phyloP scores from a whole-genome alignment of 306 rosid species.

The Ormosia emarginata region DNA sequence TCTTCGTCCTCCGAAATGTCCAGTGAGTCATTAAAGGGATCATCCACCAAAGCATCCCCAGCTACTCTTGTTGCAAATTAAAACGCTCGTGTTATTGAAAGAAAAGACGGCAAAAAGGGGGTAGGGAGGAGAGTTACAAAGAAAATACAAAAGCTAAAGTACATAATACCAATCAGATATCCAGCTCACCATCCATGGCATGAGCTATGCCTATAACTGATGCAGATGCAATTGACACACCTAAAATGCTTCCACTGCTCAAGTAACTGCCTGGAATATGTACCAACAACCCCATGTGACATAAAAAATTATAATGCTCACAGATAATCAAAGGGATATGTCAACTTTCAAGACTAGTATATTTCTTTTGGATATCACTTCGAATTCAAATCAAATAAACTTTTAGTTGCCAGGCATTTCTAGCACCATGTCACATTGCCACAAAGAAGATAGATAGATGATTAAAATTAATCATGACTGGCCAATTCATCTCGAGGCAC shows the following conservation, averaged over 20 bases:
- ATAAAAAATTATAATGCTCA: not conserved
- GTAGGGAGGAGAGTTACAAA: not conserved
- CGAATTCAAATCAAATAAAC: not conserved
- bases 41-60: slow-evolving; percentile 43
- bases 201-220: slow-evolving; percentile 34
- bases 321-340: not conserved
- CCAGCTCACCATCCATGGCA: slow-evolving; percentile 71
- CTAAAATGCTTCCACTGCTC: slow-evolving; percentile 43
- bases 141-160: slow-evolving; percentile 17
- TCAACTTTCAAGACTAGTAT: not conserved
- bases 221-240: slow-evolving; percentile 45
- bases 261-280: slow-evolving; percentile 42
- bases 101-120: not conserved
- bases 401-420: not conserved
- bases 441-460: not conserved
- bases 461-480: not conserved
- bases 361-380: slow-evolving; percentile 12
- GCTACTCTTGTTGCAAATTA: slow-evolving; percentile 36
- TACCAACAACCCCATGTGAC: slow-evolving; percentile 7
- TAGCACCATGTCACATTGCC: not conserved
- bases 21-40: slow-evolving; percentile 11
- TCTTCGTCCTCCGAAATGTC: slow-evolving; percentile 41
- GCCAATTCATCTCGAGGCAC: not conserved
- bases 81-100: slow-evolving; percentile 5
- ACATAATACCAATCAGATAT: slow-evolving; percentile 24